Evolutionary conservation across 2,329 filamentous ascomycete species (phyloP).

Genomic region (Sarocladium kiliense): DNA sequence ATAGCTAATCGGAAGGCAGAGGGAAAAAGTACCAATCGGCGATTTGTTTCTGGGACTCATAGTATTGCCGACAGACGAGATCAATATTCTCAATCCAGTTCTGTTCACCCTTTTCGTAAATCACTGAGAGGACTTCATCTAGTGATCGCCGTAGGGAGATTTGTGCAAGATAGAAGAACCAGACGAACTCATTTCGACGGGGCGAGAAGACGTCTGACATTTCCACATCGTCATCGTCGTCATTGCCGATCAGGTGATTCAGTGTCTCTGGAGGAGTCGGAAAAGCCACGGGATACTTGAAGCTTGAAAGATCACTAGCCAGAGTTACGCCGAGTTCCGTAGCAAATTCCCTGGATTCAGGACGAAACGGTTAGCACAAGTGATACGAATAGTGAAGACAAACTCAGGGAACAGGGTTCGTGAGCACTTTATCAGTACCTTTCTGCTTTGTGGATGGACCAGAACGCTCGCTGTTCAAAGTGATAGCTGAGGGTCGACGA

Average conservation of each 20-base stretch:
- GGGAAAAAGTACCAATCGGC: not conserved
- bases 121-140: constrained; percentile 6
- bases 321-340: not conserved
- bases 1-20: not conserved
- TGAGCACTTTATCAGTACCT: too few species aligned
- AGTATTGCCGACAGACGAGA: not conserved
- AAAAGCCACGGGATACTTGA: constrained; percentile 17
- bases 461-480: constrained; percentile 17
- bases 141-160: constrained; percentile 18
- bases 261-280: constrained; percentile 13
- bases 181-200: constrained; percentile 12
- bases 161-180: constrained; percentile 18
- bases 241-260: not conserved
- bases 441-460: constrained; percentile 18
- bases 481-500: constrained; percentile 8
- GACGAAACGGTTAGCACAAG: not conserved
- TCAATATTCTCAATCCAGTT: not conserved
- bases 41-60: not conserved
- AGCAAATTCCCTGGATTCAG: not conserved
- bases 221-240: too few species aligned
- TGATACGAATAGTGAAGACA: too few species aligned
- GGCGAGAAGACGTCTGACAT: not conserved
- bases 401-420: too few species aligned
- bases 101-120: not conserved
- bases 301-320: constrained; percentile 14